Conservation (phyloP, 192 early-diverging fungal species). For the Coemansia sp. region DNA sequence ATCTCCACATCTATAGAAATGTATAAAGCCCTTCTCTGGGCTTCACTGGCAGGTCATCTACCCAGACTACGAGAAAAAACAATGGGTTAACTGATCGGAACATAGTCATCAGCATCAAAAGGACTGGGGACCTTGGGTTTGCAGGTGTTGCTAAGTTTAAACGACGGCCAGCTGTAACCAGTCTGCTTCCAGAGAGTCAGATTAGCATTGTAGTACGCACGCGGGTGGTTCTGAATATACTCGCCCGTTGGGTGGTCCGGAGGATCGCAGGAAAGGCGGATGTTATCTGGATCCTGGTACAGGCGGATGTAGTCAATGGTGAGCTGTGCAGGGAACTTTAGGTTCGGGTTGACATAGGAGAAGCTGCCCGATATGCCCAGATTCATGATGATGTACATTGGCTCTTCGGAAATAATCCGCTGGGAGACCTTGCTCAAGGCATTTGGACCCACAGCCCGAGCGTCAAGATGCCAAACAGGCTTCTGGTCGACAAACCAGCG, state of each 20-base stretch:
- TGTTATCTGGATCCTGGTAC: constrained; percentile 57
- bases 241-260: constrained; percentile 54
- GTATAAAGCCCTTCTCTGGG: too few species aligned
- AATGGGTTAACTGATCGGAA: constrained; percentile 21
- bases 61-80: neutral
- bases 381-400: constrained; percentile 63
- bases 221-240: constrained; percentile 58
- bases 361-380: constrained; percentile 54
- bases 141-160: constrained; percentile 48
- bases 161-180: constrained; percentile 52
- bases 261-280: constrained; percentile 59
- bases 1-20: too few species aligned
- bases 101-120: constrained; percentile 34
- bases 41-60: neutral
- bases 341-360: constrained; percentile 41
- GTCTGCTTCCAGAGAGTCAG: constrained; percentile 52
- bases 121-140: constrained; percentile 29
- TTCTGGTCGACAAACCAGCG: constrained; percentile 46
- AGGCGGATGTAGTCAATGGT: constrained; percentile 60
- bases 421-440: constrained; percentile 44
- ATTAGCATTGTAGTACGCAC: constrained; percentile 57
- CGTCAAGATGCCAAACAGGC: constrained; percentile 48
- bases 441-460: constrained; percentile 48
- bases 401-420: constrained; percentile 57
- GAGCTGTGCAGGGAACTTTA: constrained; percentile 56